Evolutionary conservation across 2,329 filamentous ascomycete genomes (phyloP).

Genomic region (Penicillium sp.): DNA sequence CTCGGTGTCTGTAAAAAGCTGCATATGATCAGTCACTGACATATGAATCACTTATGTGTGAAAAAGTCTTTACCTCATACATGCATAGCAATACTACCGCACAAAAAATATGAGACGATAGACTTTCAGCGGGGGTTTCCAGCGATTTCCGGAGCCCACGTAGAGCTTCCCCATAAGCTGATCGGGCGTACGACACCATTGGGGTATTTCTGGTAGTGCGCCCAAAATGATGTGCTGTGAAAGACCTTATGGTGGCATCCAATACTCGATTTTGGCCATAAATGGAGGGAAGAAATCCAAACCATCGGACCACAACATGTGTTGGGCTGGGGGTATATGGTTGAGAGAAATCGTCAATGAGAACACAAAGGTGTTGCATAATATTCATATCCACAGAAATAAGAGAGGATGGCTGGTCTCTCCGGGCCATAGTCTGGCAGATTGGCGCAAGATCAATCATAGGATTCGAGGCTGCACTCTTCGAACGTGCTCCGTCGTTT

Average conservation of each 20-base stretch:
- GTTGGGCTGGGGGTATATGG: conserved; percentile 19
- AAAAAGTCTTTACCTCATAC: conserved; percentile 26
- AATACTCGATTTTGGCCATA: conserved; percentile 28
- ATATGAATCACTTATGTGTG: not conserved
- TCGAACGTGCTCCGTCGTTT: not conserved
- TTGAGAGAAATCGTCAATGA: conserved; percentile 27
- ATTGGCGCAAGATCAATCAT: not conserved
- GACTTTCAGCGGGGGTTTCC: conserved; percentile 15
- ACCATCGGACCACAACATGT: conserved; percentile 25
- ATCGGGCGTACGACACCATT: conserved; percentile 27
- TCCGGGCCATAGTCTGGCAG: conserved; percentile 1
- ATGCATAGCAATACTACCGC: conserved; percentile 32
- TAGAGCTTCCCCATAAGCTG: conserved; percentile 28
- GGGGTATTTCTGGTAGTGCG: conserved; percentile 18
- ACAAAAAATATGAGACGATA: conserved; percentile 32
- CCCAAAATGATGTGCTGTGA: conserved; percentile 30
- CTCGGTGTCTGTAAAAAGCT: conserved; percentile 30
- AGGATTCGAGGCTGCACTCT: not conserved
- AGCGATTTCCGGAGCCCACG: conserved; percentile 25
- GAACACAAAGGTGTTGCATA: conserved; percentile 21
- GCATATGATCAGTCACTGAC: conserved; percentile 1
- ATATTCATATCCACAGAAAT: conserved; percentile 21
- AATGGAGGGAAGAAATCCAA: conserved; percentile 25
- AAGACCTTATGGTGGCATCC: conserved; percentile 29
- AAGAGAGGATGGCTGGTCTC: conserved; percentile 1